These are phyloP conservation scores for Colletotrichum truncatum DNA, from an alignment of 2,329 filamentous ascomycete genomes.

Conservation along the genomic window DNA sequence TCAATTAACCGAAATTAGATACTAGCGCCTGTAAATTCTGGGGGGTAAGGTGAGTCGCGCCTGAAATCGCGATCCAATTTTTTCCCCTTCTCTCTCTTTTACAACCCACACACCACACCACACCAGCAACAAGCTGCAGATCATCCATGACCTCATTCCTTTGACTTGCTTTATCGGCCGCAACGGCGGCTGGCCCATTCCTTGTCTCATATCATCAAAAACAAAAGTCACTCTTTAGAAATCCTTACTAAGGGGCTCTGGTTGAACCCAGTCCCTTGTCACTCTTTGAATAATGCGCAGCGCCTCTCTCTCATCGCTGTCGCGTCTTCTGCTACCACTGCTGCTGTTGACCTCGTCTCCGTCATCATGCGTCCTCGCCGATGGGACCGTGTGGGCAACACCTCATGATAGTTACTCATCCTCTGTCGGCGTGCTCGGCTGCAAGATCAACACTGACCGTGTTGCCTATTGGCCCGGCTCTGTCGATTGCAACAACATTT, in stretches of 20 bases:
- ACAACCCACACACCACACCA: constrained; percentile 14
- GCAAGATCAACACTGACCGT: constrained; percentile 61
- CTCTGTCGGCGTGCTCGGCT: constrained; percentile 59
- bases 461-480: constrained; percentile 60
- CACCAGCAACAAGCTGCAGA: constrained; percentile 15
- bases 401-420: constrained; percentile 59
- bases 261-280: not conserved
- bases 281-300: constrained; percentile 17
- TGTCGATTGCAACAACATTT: constrained; percentile 55
- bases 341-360: not conserved
- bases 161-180: constrained; percentile 24
- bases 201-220: not conserved
- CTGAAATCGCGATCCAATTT: not conserved
- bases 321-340: not conserved
- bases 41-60: constrained; percentile 5
- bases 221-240: constrained; percentile 2
- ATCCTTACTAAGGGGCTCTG: not conserved
- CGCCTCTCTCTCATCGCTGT: constrained; percentile 22
- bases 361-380: constrained; percentile 6
- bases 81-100: constrained; percentile 1
- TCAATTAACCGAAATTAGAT: constrained; percentile 20
- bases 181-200: constrained; percentile 25
- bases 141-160: constrained; percentile 23
- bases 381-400: constrained; percentile 42
- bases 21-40: not conserved